Base-by-base conservation (phyloP, 1,284 basidiomycete genomes). In the Ustanciosporium gigantosporum region DNA sequence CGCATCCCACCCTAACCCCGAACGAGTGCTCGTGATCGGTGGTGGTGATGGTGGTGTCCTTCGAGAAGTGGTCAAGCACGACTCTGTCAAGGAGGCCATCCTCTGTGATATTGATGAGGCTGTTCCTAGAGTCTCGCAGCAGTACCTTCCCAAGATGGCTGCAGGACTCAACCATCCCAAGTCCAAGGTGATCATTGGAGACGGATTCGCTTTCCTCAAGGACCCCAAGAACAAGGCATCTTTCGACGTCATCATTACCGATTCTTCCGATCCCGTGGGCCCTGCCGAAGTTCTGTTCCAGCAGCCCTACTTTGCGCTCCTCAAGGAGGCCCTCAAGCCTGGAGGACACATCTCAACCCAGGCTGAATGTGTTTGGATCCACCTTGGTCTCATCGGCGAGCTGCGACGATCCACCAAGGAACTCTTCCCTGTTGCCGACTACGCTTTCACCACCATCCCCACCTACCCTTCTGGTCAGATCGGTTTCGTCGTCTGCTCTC, bases 21-120 rank as follows among this genome's bases (percentile, higher is more conserved):
- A 91, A 81, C 87, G 89, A 73, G 93, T 97, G 19, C 86, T 98
- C 29, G 92, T 98, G 48, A 94, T 99, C 58, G 94, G 94, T 51
- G 94, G 94, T 51, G 93, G 94, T 36, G 79, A 79, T 56, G 79
- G 79, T 27, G 73, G 73, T 58, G 94, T 98, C 64, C 90, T 98
- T 37, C 88, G 95, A 49, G 94, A 99, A 80, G 91, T 93, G 25
- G 85, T 98, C 79, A 97, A 95, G 83, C 93, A 98, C 81, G 84
- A 88, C 44, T 83, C 84, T 3, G 93, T 99, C 59, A 86, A 96
- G 80, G 82, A 91, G 73, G 93, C 95, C 70, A 89, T 94, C 29
- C 86, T 99, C 16, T 94, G 91, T 81, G 95, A 98, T 81, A 98
- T 99, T 78, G 94, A 99, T 79, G 94, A 91, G 88, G 93, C 93